A percentile compares a stretch with the other conserved stretches of the same genome.
Evolutionary conservation across 225 moss, liverwort and hornwort genomes (phyloP).

Genomic region (Pseudisothecium myosuroides): DNA sequence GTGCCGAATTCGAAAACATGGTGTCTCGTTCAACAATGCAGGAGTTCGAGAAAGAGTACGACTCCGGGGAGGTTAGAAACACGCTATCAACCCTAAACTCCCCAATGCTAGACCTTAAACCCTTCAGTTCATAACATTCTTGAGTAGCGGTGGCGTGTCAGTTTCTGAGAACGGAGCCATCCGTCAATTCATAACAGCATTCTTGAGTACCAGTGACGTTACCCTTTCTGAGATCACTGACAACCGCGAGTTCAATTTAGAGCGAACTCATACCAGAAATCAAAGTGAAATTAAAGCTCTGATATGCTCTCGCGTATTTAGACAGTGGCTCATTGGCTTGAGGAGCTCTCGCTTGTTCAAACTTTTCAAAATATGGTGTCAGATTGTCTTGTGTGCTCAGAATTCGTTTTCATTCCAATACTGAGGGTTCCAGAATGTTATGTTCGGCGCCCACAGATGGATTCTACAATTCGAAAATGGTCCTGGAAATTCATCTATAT

Average conservation of each 20-base stretch:
- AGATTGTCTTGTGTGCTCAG: background rate
- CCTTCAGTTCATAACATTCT: background rate
- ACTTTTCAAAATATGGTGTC: background rate
- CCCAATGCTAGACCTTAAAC: background rate
- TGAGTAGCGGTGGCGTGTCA: background rate
- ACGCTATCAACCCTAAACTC: background rate
- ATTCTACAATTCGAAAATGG: background rate
- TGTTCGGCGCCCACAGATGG: background rate
- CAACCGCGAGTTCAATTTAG: background rate
- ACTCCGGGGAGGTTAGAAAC: slow-evolving; percentile 57
- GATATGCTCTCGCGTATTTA: background rate
- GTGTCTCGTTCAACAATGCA: slow-evolving; percentile 51
- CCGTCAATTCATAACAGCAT: background rate
- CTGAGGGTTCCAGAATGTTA: background rate
- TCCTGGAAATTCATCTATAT: background rate
- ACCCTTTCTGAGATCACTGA: background rate
- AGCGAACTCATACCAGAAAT: background rate
- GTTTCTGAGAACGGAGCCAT: background rate
- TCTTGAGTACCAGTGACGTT: background rate
- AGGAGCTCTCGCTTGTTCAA: background rate
- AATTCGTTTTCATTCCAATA: background rate
- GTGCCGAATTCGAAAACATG: slow-evolving; percentile 69
- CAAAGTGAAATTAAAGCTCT: background rate
- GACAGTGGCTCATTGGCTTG: background rate
- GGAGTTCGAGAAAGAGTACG: slow-evolving; percentile 68